These are phyloP conservation scores for Rhododendron kiyosumense DNA, from an alignment of 148 eudicot species.

Conservation along the genomic window DNA sequence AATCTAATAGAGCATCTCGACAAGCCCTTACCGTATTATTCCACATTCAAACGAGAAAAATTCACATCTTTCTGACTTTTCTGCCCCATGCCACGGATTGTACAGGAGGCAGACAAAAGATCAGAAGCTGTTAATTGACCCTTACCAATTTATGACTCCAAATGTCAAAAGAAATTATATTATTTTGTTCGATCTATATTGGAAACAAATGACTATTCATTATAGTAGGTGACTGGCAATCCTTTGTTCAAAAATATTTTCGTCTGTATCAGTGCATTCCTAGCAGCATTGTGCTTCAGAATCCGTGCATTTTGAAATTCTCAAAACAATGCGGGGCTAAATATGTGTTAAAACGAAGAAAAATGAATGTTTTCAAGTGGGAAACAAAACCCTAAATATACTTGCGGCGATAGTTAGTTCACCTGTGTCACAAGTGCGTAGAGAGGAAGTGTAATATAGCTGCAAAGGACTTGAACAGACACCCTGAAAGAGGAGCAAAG, in stretches of 20 bases:
- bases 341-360: not conserved
- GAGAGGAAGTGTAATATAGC: slow-evolving; percentile 47
- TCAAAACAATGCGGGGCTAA: not conserved
- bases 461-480: slow-evolving; percentile 34
- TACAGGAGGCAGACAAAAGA: not conserved
- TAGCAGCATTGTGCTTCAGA: not conserved
- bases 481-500: slow-evolving; percentile 20
- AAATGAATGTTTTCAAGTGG: not conserved
- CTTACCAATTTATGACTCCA: not conserved
- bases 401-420: not conserved
- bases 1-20: too few species aligned
- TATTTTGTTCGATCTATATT: not conserved
- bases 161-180: not conserved
- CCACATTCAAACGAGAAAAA: not conserved
- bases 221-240: not conserved
- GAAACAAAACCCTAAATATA: not conserved
- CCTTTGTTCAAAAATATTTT: not conserved
- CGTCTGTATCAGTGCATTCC: not conserved
- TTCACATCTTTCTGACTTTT: not conserved
- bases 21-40: too few species aligned
- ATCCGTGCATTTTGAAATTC: not conserved
- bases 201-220: not conserved
- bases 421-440: slow-evolving; percentile 53
- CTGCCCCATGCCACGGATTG: not conserved
- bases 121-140: not conserved